These are phyloP conservation scores for Atalantia buxifolia DNA, from an alignment of 345 rosid genomes.

Conservation along the genomic window DNA sequence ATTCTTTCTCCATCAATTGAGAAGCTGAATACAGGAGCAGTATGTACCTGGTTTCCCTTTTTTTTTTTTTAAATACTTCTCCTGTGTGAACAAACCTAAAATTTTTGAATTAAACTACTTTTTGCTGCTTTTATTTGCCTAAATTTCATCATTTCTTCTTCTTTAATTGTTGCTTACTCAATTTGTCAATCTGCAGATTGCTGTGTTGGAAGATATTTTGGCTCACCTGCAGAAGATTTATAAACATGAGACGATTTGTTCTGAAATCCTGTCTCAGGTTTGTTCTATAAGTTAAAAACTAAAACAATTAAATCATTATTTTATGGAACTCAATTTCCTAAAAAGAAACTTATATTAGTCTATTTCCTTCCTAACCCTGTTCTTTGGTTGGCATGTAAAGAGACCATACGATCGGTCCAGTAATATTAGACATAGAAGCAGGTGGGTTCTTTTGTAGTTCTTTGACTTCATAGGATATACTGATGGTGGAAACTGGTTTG, in stretches of 20 bases:
- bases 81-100: neutral
- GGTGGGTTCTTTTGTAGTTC: conserved; percentile 40
- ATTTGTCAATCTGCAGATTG: conserved; percentile 49
- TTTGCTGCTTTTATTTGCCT: conserved; percentile 5
- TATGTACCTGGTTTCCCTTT: conserved; percentile 21
- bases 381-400: conserved; percentile 31
- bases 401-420: conserved; percentile 30
- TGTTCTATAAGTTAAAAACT: conserved; percentile 17
- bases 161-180: conserved; percentile 13
- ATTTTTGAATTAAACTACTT: neutral
- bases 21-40: conserved; percentile 51
- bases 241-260: conserved; percentile 47
- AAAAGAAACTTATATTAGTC: neutral
- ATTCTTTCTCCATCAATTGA: conserved; percentile 46
- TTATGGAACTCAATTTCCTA: conserved; percentile 4
- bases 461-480: conserved; percentile 1
- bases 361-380: conserved; percentile 21
- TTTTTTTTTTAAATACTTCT: conserved; percentile 2
- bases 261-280: conserved; percentile 71
- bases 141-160: neutral
- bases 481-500: conserved; percentile 7
- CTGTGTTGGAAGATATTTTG: conserved; percentile 51
- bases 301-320: neutral
- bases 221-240: conserved; percentile 50
- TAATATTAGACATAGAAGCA: conserved; percentile 30